A percentile compares a stretch with the other conserved stretches of the same genome.
These are phyloP conservation scores for Scutellaria galericulata DNA, from an alignment of 257 asterid species.

Conservation along the genomic window DNA sequence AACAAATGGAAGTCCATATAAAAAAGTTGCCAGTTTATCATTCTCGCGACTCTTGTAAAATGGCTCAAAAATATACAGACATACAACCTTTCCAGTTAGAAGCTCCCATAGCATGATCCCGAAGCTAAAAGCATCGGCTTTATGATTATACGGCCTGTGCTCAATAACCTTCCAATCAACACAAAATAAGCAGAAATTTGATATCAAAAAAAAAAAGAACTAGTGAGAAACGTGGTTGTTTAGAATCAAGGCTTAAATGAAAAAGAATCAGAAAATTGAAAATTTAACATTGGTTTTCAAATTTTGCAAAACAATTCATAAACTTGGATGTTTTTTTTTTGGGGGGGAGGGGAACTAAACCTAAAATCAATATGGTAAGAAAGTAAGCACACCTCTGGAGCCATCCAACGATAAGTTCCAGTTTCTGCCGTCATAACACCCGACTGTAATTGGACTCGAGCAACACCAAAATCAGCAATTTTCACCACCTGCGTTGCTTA, in stretches of 20 bases:
- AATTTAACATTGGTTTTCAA: too few species aligned
- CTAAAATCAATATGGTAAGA: background rate
- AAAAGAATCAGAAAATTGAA: too few species aligned
- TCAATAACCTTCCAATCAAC: conserved; percentile 66
- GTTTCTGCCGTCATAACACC: conserved; percentile 98
- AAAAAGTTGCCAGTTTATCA: too few species aligned
- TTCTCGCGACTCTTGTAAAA: background rate
- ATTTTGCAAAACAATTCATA: too few species aligned
- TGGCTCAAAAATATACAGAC: conserved; percentile 2
- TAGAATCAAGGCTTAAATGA: background rate
- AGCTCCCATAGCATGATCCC: conserved; percentile 85
- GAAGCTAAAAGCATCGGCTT: conserved; percentile 85
- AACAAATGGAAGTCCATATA: conserved; percentile 33
- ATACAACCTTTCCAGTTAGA: conserved; percentile 74
- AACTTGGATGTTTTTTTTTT: too few species aligned
- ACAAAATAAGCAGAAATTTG: conserved; percentile 12
- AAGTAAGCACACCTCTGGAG: conserved; percentile 75
- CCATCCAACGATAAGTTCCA: conserved; percentile 98
- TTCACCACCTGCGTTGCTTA: conserved; percentile 68
- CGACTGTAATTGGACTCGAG: conserved; percentile 75
- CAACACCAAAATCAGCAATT: conserved; percentile 90
- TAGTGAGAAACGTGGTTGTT: background rate
- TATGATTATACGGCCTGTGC: conserved; percentile 79
- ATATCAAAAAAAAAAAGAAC: background rate
- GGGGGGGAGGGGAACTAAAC: too few species aligned